Percentiles rank a stretch among this genome's conserved stretches.
Conservation (phyloP, 2,329 filamentous ascomycete species). For the Aspergillus tubingensis region DNA sequence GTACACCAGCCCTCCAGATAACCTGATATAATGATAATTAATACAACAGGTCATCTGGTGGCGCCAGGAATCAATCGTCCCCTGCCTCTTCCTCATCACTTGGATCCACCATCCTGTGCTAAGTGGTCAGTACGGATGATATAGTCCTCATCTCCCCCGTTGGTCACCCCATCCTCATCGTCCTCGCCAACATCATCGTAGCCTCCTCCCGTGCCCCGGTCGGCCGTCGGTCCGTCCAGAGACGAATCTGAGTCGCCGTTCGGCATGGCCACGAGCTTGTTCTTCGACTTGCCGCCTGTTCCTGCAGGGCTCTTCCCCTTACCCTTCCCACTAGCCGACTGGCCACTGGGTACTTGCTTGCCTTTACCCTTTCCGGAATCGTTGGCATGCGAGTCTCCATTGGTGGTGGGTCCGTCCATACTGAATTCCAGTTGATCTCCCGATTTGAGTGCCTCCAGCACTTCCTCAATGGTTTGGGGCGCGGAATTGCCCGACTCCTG, state of each 20-base stretch:
- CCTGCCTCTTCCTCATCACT: background rate
- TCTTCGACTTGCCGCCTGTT: slow-evolving; percentile 40
- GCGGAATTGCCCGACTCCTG: slow-evolving; percentile 30
- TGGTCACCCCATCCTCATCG: slow-evolving; percentile 26
- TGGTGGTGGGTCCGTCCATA: slow-evolving; percentile 27
- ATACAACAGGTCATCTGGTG: background rate
- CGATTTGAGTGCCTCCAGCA: slow-evolving; percentile 38
- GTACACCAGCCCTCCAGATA: background rate
- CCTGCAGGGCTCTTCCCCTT: slow-evolving; percentile 21
- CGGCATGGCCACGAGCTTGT: slow-evolving; percentile 36
- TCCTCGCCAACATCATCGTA: slow-evolving; percentile 29
- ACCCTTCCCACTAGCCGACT: slow-evolving; percentile 33
- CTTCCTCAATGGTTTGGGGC: slow-evolving; percentile 41
- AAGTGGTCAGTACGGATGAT: slow-evolving; percentile 43
- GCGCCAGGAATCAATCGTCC: no score
- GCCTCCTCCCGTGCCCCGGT: background rate
- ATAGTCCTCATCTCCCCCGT: slow-evolving; percentile 41
- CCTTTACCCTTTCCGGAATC: slow-evolving; percentile 36
- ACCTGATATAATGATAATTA: background rate
- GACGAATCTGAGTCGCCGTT: slow-evolving; percentile 38
- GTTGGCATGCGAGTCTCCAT: slow-evolving; percentile 27
- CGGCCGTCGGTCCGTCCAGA: slow-evolving; percentile 23
- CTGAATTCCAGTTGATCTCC: slow-evolving; percentile 24
- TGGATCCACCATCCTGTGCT: slow-evolving; percentile 14
- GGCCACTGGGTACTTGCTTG: slow-evolving; percentile 35